These are phyloP conservation scores for Tricholoma terreum DNA, from an alignment of 768 basidiomycete species.

Conservation along the genomic window DNA sequence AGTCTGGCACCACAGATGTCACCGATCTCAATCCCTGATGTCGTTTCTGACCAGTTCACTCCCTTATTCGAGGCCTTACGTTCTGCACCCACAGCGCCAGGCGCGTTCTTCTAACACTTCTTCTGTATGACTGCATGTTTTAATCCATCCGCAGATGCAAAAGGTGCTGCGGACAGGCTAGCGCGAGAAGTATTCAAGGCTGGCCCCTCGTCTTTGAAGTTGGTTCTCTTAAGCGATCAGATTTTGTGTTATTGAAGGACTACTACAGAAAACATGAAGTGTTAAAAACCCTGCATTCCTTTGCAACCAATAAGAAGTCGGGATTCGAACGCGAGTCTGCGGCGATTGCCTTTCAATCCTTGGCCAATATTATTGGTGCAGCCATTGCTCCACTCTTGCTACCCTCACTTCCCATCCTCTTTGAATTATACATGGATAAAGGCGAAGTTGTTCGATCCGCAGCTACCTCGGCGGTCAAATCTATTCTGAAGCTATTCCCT, in stretches of 20 bases:
- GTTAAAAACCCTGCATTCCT: conserved; percentile 60
- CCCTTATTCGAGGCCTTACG: conserved; percentile 50
- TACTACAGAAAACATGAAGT: conserved; percentile 55
- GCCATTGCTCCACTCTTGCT: conserved; percentile 72
- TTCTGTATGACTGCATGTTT: conserved; percentile 2
- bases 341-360: conserved; percentile 74
- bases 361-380: conserved; percentile 67
- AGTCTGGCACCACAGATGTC: conserved; percentile 39
- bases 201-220: conserved; percentile 65
- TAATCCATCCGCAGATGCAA: conserved; percentile 57
- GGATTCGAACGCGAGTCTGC: conserved; percentile 88
- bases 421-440: conserved; percentile 90
- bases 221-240: conserved; percentile 13
- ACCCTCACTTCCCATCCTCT: conserved; percentile 70
- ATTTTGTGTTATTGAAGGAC: neutral
- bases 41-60: conserved; percentile 41
- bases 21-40: conserved; percentile 48
- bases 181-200: conserved; percentile 66
- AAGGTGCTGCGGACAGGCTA: conserved; percentile 77
- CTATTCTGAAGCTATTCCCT: conserved; percentile 80
- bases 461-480: conserved; percentile 76
- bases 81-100: conserved; percentile 61
- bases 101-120: conserved; percentile 28
- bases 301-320: conserved; percentile 81
- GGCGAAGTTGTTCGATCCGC: conserved; percentile 87